phyloP scores from a whole-genome alignment of 2,329 filamentous ascomycete species.

The Penicillium aurantiogriseum region DNA sequence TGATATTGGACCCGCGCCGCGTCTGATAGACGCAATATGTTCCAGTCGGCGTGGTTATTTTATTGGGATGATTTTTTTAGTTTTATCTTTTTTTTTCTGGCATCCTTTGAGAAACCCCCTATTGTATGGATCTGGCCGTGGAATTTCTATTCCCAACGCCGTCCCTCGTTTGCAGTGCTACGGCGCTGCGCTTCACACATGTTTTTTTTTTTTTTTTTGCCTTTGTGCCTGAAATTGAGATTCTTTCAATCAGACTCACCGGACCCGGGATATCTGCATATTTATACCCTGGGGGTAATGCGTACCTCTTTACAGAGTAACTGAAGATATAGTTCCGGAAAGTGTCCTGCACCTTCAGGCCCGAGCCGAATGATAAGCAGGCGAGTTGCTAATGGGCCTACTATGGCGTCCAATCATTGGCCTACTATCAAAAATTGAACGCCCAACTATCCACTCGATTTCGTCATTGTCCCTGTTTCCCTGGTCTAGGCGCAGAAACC shows the following conservation, averaged over 20 bases:
- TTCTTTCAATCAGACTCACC: not conserved
- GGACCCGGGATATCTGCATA: not conserved
- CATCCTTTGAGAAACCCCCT: slow-evolving; percentile 5
- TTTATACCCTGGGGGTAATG: not conserved
- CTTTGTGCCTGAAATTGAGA: slow-evolving; percentile 8
- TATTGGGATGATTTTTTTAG: slow-evolving; percentile 4
- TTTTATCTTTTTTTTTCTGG: not conserved
- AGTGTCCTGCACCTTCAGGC: not conserved
- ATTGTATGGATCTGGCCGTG: slow-evolving; percentile 4
- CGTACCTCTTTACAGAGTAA: not conserved
- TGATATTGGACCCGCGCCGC: slow-evolving; percentile 10
- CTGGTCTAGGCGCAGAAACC: not conserved
- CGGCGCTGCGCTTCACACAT: slow-evolving; percentile 7
- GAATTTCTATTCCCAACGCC: not conserved
- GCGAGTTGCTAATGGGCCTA: not conserved
- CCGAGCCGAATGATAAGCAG: not conserved
- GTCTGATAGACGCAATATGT: slow-evolving; percentile 11
- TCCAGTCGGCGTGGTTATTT: slow-evolving; percentile 1
- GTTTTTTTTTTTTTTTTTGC: not conserved
- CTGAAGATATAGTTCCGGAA: not conserved
- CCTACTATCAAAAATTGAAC: not conserved
- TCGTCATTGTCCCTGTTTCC: not conserved
- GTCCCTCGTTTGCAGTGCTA: slow-evolving; percentile 16
- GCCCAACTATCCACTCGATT: not conserved
- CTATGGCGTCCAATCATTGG: not conserved